Evolutionary conservation across 805 yeast species (phyloP), one percentile per base, ranked within the genome.

Genomic region (Wickerhamia fluorescens): DNA sequence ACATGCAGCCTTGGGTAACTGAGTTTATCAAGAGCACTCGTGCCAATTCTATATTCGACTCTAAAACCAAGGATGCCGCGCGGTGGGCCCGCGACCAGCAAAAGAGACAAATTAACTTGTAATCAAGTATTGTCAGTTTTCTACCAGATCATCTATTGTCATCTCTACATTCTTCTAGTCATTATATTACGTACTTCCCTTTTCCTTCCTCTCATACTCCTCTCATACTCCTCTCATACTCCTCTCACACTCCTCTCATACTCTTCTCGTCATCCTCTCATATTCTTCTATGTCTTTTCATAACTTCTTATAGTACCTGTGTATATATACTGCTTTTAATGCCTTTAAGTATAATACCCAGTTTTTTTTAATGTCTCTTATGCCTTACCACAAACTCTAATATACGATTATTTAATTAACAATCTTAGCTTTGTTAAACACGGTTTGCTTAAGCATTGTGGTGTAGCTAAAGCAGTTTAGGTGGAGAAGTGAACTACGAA

Each of bases 81-180:
- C 75, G 88, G 59, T 92, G 97, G 97, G 96, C 98, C 10, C 74
- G 92, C 43, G 95, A 83, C 47, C 95, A 79, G 58, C 84, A 74
- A 51, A 73, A 72, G 56, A 60, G 62, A 35, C 66, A 60, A 19
- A n/a, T 33, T 16, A 11, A 20, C 12, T 11, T 16, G 23, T 41
- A 27, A 14, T 22, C 19, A 25, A 25, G 23, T 11, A 27, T 19
- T 24, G 20, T 21, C 12, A 7, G 20, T 10, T 12, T 42, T 20
- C 27, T 16, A 14, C 13, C 18, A 23, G 13, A 24, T 13, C 12
- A 16, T 16, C 20, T 16, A 14, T 12, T 8, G 20, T 16, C 20
- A 20, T 18, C 15, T 20, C 19, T 24, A 25, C 21, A 16, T 20
- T 25, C 25, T 34, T 24, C 21, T 18, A 7, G 7, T 10, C 10